These are phyloP conservation scores for Rhodomyrtus tomentosa DNA, from an alignment of 345 rosid genomes.

Conservation along the genomic window DNA sequence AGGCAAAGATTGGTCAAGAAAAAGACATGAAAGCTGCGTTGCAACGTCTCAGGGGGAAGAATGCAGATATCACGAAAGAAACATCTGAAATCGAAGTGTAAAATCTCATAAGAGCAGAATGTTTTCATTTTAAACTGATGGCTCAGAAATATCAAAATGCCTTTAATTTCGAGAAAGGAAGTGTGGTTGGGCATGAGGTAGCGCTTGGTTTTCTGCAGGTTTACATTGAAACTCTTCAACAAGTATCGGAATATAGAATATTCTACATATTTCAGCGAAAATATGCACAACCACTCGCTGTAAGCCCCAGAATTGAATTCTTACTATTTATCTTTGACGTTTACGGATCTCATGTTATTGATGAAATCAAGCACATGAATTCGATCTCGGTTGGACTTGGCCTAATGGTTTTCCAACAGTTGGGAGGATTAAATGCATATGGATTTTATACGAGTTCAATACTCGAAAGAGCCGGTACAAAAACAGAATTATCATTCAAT, in stretches of 20 bases:
- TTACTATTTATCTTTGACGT: background rate
- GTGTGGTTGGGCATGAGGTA: background rate
- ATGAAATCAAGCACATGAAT: background rate
- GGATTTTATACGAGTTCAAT: slow-evolving; percentile 18
- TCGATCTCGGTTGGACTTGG: slow-evolving; percentile 24
- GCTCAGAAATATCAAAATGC: background rate
- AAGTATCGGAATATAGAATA: slow-evolving; percentile 3
- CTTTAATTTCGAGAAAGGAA: background rate
- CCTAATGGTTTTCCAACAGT: slow-evolving; percentile 21
- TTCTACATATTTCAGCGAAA: slow-evolving; percentile 9
- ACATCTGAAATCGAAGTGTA: slow-evolving; percentile 3
- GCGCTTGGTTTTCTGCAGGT: background rate
- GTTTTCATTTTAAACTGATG: background rate
- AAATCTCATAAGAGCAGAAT: background rate
- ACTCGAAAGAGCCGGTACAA: slow-evolving; percentile 16
- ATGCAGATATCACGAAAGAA: slow-evolving; percentile 13
- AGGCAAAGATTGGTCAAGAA: slow-evolving; percentile 26
- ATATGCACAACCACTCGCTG: slow-evolving; percentile 3
- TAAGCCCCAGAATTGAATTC: background rate
- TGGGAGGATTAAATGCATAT: slow-evolving; percentile 29
- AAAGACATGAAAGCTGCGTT: slow-evolving; percentile 13
- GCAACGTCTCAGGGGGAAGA: slow-evolving; percentile 12
- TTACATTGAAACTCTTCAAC: slow-evolving; percentile 4
- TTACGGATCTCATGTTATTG: background rate
- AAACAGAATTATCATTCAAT: background rate